A percentile compares a stretch with the other conserved stretches of the same genome.
Conservation (phyloP, 495 filamentous ascomycete species). For the Cercophora newfieldiana region DNA sequence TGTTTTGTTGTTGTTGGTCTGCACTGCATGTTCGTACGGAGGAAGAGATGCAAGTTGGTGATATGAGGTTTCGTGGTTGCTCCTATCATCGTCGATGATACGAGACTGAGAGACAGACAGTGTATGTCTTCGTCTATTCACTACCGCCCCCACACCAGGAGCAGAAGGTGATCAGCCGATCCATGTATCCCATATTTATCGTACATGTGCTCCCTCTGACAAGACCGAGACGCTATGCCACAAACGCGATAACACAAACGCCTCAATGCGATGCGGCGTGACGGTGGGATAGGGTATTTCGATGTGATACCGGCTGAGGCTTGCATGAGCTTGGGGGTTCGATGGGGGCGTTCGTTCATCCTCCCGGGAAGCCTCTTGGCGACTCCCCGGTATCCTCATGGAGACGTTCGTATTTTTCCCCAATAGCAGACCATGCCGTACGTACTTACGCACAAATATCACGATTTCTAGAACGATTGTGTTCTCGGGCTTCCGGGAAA, state of each 20-base stretch:
- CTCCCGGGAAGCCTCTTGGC: not conserved
- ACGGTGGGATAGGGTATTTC: not conserved
- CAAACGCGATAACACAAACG: not conserved
- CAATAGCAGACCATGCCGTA: not conserved
- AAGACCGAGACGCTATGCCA: not conserved
- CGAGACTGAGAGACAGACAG: no score
- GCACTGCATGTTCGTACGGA: not conserved
- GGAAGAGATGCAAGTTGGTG: not conserved
- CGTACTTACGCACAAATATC: not conserved
- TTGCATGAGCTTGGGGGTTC: conserved; percentile 1
- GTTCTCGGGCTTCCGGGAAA: not conserved
- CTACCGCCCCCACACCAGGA: not conserved
- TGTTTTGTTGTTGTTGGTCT: not conserved
- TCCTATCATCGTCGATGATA: not conserved
- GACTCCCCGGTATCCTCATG: not conserved
- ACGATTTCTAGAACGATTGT: not conserved
- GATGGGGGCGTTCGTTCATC: not conserved
- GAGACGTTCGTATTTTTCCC: not conserved
- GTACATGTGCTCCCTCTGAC: not conserved
- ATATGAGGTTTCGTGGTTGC: not conserved
- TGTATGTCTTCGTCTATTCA: not conserved
- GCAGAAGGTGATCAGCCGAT: no score
- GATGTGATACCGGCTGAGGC: not conserved
- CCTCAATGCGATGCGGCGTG: not conserved
- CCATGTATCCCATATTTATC: not conserved